Conservation (phyloP, 169 alveolate genomes). For the Plasmodium vivax region DNA sequence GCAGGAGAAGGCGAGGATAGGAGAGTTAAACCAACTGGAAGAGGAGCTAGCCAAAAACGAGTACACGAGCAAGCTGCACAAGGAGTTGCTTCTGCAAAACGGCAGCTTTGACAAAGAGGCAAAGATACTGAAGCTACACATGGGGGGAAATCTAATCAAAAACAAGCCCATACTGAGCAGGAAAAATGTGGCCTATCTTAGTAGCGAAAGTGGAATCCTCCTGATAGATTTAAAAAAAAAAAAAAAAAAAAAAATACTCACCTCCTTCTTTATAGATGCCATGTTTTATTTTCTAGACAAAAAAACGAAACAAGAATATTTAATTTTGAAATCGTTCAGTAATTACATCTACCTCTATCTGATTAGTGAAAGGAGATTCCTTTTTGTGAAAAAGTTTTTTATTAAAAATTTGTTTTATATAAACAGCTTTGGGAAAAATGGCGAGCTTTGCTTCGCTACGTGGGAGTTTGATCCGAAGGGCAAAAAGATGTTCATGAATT, state of each 20-base stretch:
- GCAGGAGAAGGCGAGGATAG: neutral
- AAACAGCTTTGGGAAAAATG: slow-evolving; percentile 57
- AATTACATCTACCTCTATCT: slow-evolving; percentile 39
- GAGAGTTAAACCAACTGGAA: neutral
- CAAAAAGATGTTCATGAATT: slow-evolving; percentile 19
- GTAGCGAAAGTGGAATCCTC: slow-evolving; percentile 27
- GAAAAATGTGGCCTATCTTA: neutral
- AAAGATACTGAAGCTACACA: neutral
- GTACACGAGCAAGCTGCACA: slow-evolving; percentile 8
- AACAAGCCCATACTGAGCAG: slow-evolving; percentile 23
- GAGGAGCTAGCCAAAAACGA: slow-evolving; percentile 20
- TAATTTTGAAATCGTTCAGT: slow-evolving; percentile 14
- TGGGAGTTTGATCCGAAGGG: slow-evolving; percentile 9
- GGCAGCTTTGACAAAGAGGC: slow-evolving; percentile 7
- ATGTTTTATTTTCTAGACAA: slow-evolving; percentile 54
- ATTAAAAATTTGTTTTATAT: slow-evolving; percentile 58
- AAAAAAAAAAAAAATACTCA: slow-evolving; percentile 51
- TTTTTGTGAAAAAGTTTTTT: slow-evolving; percentile 31
- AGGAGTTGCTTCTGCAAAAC: slow-evolving; percentile 23
- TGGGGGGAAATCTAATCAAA: slow-evolving; percentile 37
- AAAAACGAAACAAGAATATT: slow-evolving; percentile 43
- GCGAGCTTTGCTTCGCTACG: slow-evolving; percentile 48
- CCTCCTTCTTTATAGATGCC: slow-evolving; percentile 43
- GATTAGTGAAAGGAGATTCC: slow-evolving; percentile 12
- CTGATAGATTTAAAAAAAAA: slow-evolving; percentile 33